These are phyloP conservation scores for Aureobasidium sp. DNA, from an alignment of 2,329 filamentous ascomycete species.

Conservation along the genomic window DNA sequence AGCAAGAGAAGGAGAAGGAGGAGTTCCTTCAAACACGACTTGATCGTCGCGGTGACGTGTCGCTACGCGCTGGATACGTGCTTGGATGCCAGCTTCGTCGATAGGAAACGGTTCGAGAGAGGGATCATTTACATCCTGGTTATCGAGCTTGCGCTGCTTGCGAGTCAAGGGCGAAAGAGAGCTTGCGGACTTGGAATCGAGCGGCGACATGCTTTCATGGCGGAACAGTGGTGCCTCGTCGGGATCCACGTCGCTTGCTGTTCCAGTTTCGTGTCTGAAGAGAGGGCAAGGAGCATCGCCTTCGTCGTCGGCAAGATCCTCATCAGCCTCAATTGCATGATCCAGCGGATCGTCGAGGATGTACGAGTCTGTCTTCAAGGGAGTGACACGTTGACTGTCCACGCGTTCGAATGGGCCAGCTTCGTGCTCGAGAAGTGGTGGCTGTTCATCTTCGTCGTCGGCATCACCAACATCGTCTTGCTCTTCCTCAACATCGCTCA, in stretches of 20 bases:
- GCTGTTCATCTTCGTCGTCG: slow-evolving; percentile 7
- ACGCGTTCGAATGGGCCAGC: neutral
- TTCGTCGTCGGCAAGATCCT: slow-evolving; percentile 9
- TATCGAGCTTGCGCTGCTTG: slow-evolving; percentile 6
- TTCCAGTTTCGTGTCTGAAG: slow-evolving; percentile 33
- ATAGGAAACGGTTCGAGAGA: slow-evolving; percentile 30
- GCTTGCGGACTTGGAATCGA: neutral
- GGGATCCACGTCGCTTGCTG: neutral
- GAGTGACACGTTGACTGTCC: slow-evolving; percentile 6
- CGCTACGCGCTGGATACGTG: slow-evolving; percentile 26
- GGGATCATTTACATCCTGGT: slow-evolving; percentile 27
- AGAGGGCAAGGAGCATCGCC: slow-evolving; percentile 25
- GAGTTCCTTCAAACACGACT: slow-evolving; percentile 14
- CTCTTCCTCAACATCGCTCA: neutral
- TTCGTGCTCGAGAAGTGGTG: slow-evolving; percentile 12
- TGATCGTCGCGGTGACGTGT: slow-evolving; percentile 24
- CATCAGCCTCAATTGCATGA: neutral
- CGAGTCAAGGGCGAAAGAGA: slow-evolving; percentile 1
- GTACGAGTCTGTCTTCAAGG: neutral
- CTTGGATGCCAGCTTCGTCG: slow-evolving; percentile 29
- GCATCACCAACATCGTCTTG: neutral
- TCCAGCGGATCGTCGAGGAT: neutral
- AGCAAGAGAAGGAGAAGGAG: slow-evolving; percentile 17
- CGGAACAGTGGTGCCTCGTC: slow-evolving; percentile 26
- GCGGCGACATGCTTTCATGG: slow-evolving; percentile 25